Conservation (phyloP, 805 yeast genomes). For the Nakazawaea anatomiae region DNA sequence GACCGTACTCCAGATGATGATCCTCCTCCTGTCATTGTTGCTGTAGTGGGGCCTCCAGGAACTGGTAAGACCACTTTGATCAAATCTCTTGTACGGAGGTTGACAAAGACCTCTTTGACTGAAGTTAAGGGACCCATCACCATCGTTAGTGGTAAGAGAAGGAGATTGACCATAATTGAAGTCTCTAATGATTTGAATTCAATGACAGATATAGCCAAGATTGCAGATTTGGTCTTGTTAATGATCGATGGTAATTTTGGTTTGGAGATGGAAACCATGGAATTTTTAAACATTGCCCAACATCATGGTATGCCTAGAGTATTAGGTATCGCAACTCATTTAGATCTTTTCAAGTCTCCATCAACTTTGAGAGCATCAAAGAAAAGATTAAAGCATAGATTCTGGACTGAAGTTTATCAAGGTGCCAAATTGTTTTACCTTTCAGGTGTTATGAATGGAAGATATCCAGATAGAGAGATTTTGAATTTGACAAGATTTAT, state of each 20-base stretch:
- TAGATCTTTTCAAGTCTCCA: constrained; percentile 87
- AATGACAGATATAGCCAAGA: constrained; percentile 94
- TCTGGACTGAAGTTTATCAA: constrained; percentile 98
- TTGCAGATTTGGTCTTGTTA: constrained; percentile 85
- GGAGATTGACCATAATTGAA: constrained; percentile 89
- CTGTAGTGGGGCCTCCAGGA: constrained; percentile 98
- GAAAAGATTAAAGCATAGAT: constrained; percentile 85
- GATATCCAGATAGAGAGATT: constrained; percentile 96
- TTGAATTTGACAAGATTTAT: constrained; percentile 87
- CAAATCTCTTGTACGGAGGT: constrained; percentile 79
- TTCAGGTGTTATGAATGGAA: constrained; percentile 93
- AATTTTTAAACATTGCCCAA: constrained; percentile 89
- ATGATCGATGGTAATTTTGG: constrained; percentile 97
- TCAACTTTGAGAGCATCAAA: constrained; percentile 87
- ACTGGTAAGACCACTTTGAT: constrained; percentile 95
- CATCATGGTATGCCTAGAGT: constrained; percentile 99
- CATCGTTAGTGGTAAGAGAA: constrained; percentile 89
- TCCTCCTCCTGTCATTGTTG: constrained; percentile 94
- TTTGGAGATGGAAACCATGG: constrained; percentile 99
- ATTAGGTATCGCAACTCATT: constrained; percentile 90
- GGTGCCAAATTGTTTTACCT: constrained; percentile 95
- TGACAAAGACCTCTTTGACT: constrained; percentile 77
- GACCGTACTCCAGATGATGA: constrained; percentile 96
- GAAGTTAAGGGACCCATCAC: constrained; percentile 96
- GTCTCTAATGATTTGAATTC: constrained; percentile 89